Evolutionary conservation across 2,329 filamentous ascomycete genomes (phyloP), one percentile per base, ranked within the genome.

Genomic region (Davidsoniella eucalypti): DNA sequence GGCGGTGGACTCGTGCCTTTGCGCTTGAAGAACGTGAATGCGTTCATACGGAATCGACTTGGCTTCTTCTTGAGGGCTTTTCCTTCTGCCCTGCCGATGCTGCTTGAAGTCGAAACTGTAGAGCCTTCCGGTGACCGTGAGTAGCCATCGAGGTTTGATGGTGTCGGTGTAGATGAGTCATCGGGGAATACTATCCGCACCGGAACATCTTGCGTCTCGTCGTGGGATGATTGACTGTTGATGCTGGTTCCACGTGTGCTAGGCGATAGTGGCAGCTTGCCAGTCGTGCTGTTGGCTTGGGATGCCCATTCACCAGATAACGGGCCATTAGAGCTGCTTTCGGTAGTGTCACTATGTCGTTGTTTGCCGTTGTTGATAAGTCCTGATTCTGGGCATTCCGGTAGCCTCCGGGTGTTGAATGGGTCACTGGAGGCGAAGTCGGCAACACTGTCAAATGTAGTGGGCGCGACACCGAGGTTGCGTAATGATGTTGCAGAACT

Each of bases 171-270:
- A 9, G 51, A 39, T n/a, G 51, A 45, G 40, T 52, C 51, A 6
- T 52, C 51, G 5, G 46, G 46, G n/a, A 41, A 45, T 16, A 52
- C 47, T 12, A 52, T 52, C 14, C 42, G 40, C 3, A 52, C 51
- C 9, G 51, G 46, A 6, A 52, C 33, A 40, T 52, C 51, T 14
- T 40, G 46, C 44, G 54, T 59, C 49, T 68, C 69, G 44, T 78
- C 75, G 49, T 70, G 58, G 42, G 75, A 78, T 41, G 78, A 74
- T 50, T 70, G 69, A 61, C 76, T 80, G 56, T 77, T 71, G 55
- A 81, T 76, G 61, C 77, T 81, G 16, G 78, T 81, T 38, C 76
- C 78, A 58, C 78, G 70, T 2, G 78, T 81, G 59, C 76, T 80
- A 2, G 78, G 78, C 21, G 77, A 80, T 36, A 80, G 63, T 3